Percentiles rank a stretch among this genome's conserved stretches.
Evolutionary conservation across 2,329 filamentous ascomycete genomes (phyloP).

Genomic region (Bipolaris cookei): DNA sequence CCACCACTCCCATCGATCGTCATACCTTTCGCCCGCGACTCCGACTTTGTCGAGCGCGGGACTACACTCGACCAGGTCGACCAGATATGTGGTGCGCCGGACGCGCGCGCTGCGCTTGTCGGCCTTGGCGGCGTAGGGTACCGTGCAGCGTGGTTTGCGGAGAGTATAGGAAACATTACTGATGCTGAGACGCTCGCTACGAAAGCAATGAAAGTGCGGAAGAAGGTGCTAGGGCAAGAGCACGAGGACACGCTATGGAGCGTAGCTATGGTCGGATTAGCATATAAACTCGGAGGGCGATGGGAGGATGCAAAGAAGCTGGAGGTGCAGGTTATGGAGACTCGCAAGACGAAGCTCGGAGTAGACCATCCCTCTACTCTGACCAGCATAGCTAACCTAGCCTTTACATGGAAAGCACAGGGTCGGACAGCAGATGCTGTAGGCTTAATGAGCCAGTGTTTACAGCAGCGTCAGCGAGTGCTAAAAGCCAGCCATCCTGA

Average conservation of each 20-base stretch:
- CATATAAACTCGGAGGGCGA: slow-evolving; percentile 22
- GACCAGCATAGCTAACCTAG: neutral
- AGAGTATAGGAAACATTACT: too few species aligned
- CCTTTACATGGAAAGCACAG: neutral
- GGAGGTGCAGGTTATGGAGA: too few species aligned
- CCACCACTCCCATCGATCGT: slow-evolving; percentile 29
- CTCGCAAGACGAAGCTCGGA: neutral
- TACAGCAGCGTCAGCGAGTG: too few species aligned
- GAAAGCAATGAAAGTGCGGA: too few species aligned
- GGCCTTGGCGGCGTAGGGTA: too few species aligned
- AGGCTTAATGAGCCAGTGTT: neutral
- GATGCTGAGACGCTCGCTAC: too few species aligned
- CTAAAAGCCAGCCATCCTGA: too few species aligned
- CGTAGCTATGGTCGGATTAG: too few species aligned
- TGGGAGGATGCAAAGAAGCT: too few species aligned
- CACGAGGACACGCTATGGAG: too few species aligned
- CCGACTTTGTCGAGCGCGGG: slow-evolving; percentile 36
- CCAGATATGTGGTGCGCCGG: slow-evolving; percentile 24
- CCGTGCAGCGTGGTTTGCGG: too few species aligned
- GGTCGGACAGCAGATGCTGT: neutral
- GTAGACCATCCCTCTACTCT: neutral
- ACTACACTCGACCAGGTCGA: slow-evolving; percentile 19
- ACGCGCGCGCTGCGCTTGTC: slow-evolving; percentile 40
- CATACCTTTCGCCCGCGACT: slow-evolving; percentile 37
- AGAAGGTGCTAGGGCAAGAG: too few species aligned